These are phyloP conservation scores for Tolypocladium sp. DNA, from an alignment of 2,329 filamentous ascomycete genomes.

Conservation along the genomic window DNA sequence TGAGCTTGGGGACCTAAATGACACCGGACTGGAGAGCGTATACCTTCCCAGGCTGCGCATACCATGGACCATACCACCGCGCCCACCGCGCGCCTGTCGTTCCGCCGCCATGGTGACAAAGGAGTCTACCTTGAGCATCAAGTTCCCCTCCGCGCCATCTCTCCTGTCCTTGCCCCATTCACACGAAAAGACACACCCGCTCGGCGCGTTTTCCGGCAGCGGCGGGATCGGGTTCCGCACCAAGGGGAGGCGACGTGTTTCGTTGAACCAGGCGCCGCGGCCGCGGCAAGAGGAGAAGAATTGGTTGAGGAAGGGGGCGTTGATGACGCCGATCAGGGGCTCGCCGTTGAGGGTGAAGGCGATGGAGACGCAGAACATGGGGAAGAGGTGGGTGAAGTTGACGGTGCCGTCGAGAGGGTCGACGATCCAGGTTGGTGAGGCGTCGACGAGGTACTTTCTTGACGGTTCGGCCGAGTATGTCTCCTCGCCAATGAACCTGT, in stretches of 20 bases:
- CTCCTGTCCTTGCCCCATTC: constrained; percentile 74
- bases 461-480: constrained; percentile 61
- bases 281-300: constrained; percentile 60
- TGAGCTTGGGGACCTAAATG: not conserved
- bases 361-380: constrained; percentile 75
- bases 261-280: constrained; percentile 61
- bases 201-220: constrained; percentile 54
- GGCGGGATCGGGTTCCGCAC: constrained; percentile 53
- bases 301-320: constrained; percentile 61
- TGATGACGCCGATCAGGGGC: constrained; percentile 62
- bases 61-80: constrained; percentile 73
- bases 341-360: constrained; percentile 51
- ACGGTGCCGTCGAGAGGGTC: constrained; percentile 70
- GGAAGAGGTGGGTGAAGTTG: constrained; percentile 73
- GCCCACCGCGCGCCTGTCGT: constrained; percentile 49
- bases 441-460: constrained; percentile 54
- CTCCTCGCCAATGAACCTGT: constrained; percentile 66
- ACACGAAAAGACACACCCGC: constrained; percentile 62
- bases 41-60: constrained; percentile 58
- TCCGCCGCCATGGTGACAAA: constrained; percentile 70
- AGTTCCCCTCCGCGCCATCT: constrained; percentile 56
- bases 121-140: constrained; percentile 63
- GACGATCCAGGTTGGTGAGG: constrained; percentile 62
- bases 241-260: constrained; percentile 53
- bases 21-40: not conserved